A percentile compares a stretch with the other conserved stretches of the same genome.
phyloP scores from a whole-genome alignment of 495 filamentous ascomycete genomes.

The Xylona heveae region DNA sequence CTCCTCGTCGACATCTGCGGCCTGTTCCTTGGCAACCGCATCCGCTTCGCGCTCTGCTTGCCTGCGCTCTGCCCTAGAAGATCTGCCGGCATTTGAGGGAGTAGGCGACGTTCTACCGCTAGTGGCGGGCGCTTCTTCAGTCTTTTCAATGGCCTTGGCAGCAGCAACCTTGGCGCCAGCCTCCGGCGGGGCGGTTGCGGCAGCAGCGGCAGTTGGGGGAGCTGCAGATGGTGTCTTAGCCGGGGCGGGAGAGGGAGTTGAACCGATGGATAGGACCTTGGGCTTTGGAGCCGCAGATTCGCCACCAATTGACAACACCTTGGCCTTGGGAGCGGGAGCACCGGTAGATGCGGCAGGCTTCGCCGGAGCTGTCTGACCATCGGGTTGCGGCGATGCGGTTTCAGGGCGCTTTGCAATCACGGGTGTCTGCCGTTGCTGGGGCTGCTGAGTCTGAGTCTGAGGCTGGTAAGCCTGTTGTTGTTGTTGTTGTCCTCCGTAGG shows the following conservation, averaged over 20 bases:
- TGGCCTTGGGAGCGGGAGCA: constrained; percentile 34
- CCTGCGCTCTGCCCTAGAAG: constrained; percentile 34
- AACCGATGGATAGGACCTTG: constrained; percentile 11
- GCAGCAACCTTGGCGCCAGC: constrained; percentile 52
- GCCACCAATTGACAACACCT: constrained; percentile 44
- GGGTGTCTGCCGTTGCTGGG: constrained; percentile 27
- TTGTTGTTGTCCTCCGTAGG: constrained; percentile 25
- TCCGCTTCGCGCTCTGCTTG: constrained; percentile 49
- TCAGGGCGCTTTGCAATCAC: constrained; percentile 45
- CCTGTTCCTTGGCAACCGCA: constrained; percentile 69
- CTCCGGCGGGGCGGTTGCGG: constrained; percentile 12
- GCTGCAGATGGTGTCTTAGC: no score
- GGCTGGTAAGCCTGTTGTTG: constrained; percentile 19
- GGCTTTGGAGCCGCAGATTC: constrained; percentile 26
- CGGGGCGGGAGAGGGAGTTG: background rate
- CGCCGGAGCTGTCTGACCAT: constrained; percentile 28
- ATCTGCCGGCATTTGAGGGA: constrained; percentile 57
- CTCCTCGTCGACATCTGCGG: constrained; percentile 75
- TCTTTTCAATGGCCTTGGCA: constrained; percentile 62
- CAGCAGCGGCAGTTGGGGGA: constrained; percentile 5
- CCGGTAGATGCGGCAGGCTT: constrained; percentile 28
- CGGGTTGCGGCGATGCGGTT: constrained; percentile 19
- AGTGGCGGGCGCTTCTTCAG: constrained; percentile 33
- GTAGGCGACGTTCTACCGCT: constrained; percentile 56
- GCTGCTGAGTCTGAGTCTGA: constrained; percentile 10